Evolutionary conservation across 1,284 basidiomycete species (phyloP), one percentile per base, ranked within the genome.

Genomic region (Exsudoporus floridanus): DNA sequence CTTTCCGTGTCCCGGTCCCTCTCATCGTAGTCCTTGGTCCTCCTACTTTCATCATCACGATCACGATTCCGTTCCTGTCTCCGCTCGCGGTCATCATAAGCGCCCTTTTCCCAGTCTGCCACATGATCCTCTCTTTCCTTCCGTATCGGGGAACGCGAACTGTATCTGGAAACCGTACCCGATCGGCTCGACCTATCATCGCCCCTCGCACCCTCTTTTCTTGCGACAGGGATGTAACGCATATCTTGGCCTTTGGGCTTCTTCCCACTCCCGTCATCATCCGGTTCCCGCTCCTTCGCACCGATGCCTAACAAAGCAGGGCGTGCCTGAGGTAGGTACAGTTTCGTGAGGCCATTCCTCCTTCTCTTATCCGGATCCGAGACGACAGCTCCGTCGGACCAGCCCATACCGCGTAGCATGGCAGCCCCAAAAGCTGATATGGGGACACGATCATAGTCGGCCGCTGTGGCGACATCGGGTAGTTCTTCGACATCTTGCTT

Each of bases 401-500:
- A 98, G 4, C 95, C 96, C 96, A 99, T 98, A 0, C 96, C 96
- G 39, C 95, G 83, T 7, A 98, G 78, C 64, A 99, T 81, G 6
- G 96, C 96, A 6, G 90, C 86, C 10, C 97, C 96, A 61, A 99
- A 99, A 50, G 93, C 90, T 8, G 90, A 87, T 19, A 99, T 86
- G 0, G 96, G 96, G 0, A 98, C 83, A 4, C 92, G 88, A 28
- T 83, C 84, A 67, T 99, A 99, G 71, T 96, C 96, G 0, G 91
- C 86, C 10, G 93, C 73, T 0, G 88, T 84, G 1, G 93, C 83
- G 16, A 75, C 73, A 16, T 91, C 87, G 0, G 92, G 93, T 6
- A 94, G 80, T 16, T 83, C 84, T 21, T 78, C 77, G 2, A 96
- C 78, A 63, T 96, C 94, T 65, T 91, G 84, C 55, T 82, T 81